A percentile compares a stretch with the other conserved stretches of the same genome.
Evolutionary conservation across 345 rosid species (phyloP).

Genomic region (Arabis alpina): DNA sequence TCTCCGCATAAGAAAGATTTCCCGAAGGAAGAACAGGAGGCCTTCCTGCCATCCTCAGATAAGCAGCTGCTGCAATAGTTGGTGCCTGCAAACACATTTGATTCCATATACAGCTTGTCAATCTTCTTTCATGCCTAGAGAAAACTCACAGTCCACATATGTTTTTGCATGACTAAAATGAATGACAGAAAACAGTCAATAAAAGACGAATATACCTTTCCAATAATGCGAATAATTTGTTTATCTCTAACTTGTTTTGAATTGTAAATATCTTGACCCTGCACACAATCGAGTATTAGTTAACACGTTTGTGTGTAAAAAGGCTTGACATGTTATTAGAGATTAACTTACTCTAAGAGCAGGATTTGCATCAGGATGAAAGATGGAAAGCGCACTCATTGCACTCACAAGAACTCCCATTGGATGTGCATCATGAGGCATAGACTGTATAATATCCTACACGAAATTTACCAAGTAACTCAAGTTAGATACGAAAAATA

Average conservation of each 20-base stretch:
- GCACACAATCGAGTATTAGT: slow-evolving; percentile 32
- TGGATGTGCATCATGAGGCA: slow-evolving; percentile 99
- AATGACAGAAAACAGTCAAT: slow-evolving; percentile 1
- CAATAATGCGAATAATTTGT: slow-evolving; percentile 90
- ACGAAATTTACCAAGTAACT: slow-evolving; percentile 13
- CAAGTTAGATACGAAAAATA: slow-evolving; percentile 1
- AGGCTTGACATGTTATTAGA: slow-evolving; percentile 4
- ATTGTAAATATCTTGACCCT: slow-evolving; percentile 60
- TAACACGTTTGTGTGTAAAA: neutral
- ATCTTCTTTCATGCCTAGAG: no score
- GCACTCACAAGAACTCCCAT: slow-evolving; percentile 98
- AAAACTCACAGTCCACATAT: neutral
- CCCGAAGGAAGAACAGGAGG: slow-evolving; percentile 95
- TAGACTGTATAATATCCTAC: slow-evolving; percentile 88
- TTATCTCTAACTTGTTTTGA: slow-evolving; percentile 92
- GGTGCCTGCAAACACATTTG: slow-evolving; percentile 61
- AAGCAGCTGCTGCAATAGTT: slow-evolving; percentile 96
- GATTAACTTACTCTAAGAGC: slow-evolving; percentile 78
- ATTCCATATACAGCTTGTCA: neutral
- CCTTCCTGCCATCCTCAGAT: slow-evolving; percentile 94
- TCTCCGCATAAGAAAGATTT: slow-evolving; percentile 88
- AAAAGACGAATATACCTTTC: slow-evolving; percentile 63
- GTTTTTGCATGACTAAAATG: slow-evolving; percentile 1
- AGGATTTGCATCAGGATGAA: slow-evolving; percentile 99
- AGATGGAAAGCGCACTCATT: slow-evolving; percentile 95